Evolutionary conservation across 164 flowering plant species (phyloP), one percentile per base, ranked within the genome.

Genomic region (Liquidambar formosana): DNA sequence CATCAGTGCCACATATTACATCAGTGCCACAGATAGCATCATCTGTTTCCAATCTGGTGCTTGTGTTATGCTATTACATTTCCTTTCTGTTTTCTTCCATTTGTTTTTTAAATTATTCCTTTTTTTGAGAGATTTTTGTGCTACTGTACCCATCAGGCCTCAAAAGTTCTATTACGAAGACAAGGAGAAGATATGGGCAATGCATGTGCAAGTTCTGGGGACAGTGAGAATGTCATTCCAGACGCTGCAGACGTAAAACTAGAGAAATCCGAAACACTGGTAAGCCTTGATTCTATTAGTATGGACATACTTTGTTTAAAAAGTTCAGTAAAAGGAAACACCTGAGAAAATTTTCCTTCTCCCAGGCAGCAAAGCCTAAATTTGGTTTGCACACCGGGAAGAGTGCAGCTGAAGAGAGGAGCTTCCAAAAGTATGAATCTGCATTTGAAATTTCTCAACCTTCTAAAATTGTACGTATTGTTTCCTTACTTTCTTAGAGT

Each of bases 1-100:
- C 82, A 65, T 77, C 84, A 13, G 71, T 80, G 70, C 86, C 90
- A 54, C 86, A 82, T 63, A 69, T 89, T 57, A 80, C 88, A 45
- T 78, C 92, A 13, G 71, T 80, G 70, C 86, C 90, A 54, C 86
- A 82, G 65, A 69, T 89, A 61, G 81, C 88, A 45, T 78, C 92
- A 11, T 85, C 96, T 71, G 88, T 91, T 73, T 83, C 91, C 64
- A 82, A 81, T 82, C 91, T 88, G 98, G 98, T 93, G 87, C 82
- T 79, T 80, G 75, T 69, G 65, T 72, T 77, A 65, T 54, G 65
- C 61, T 52, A 62, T 51, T 12, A 22, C 53, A 22, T 21, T 79
- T 26, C 28, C 43, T 47, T 33, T 25, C 51, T 8, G n/a, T 70
- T 70, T 48, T 22, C 47, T 62, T 16, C 56, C 45, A 46, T 21